A percentile compares a stretch with the other conserved stretches of the same genome.
These are phyloP conservation scores for Panaeolus papilionaceus DNA, from an alignment of 768 basidiomycete genomes.

Conservation along the genomic window DNA sequence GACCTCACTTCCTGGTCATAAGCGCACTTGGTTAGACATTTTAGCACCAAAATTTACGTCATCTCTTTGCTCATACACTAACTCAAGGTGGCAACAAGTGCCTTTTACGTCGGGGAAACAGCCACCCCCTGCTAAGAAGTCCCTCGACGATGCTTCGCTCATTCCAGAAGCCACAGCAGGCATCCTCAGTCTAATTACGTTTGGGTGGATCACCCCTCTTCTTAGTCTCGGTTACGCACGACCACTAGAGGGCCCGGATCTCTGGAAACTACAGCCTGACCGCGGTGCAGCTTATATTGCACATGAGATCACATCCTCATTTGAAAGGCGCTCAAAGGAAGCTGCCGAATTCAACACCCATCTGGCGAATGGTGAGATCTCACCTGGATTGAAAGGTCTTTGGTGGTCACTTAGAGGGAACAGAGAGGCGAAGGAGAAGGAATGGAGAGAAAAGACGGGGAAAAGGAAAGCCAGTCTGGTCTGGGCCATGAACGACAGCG, in stretches of 20 bases:
- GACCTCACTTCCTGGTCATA: neutral
- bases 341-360: constrained; percentile 76
- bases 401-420: constrained; percentile 69
- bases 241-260: constrained; percentile 80
- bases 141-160: constrained; percentile 62
- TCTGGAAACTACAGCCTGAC: constrained; percentile 77
- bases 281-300: constrained; percentile 68
- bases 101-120: constrained; percentile 47
- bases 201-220: constrained; percentile 77
- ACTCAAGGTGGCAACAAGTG: constrained; percentile 38
- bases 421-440: constrained; percentile 58
- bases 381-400: constrained; percentile 56
- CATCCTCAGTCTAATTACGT: constrained; percentile 65
- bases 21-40: constrained; percentile 8
- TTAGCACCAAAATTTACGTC: neutral
- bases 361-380: constrained; percentile 68
- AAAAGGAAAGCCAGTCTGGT: constrained; percentile 66
- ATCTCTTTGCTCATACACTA: neutral
- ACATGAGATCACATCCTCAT: constrained; percentile 66
- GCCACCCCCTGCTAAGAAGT: constrained; percentile 52
- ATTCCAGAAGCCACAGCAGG: constrained; percentile 74
- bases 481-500: constrained; percentile 76
- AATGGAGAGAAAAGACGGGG: constrained; percentile 70
- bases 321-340: constrained; percentile 57
- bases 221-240: constrained; percentile 79